These are phyloP conservation scores for Russula griseocarnosa DNA, from an alignment of 768 basidiomycete genomes.

Conservation along the genomic window DNA sequence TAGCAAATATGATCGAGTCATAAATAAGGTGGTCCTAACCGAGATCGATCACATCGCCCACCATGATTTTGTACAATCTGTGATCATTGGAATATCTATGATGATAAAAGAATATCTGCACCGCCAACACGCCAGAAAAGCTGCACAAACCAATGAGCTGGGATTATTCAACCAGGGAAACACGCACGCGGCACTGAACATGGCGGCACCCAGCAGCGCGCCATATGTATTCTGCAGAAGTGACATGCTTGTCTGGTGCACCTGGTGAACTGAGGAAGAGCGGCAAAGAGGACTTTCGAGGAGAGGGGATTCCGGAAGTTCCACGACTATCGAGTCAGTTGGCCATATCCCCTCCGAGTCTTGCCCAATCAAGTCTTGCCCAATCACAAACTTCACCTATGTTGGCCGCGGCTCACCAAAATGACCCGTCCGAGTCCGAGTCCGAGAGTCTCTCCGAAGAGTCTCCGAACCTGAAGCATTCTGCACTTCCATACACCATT, in stretches of 20 bases:
- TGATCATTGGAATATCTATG: constrained; percentile 2
- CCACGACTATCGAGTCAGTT: not conserved
- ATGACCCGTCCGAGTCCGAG: too few species aligned
- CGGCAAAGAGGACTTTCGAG: not conserved
- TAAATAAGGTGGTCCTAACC: too few species aligned
- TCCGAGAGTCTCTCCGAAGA: too few species aligned
- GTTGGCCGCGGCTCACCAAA: not conserved
- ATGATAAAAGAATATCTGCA: constrained; percentile 11
- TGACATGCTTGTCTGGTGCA: not conserved
- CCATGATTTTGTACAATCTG: constrained; percentile 9
- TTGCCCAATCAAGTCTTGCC: too few species aligned
- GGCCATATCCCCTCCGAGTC: too few species aligned
- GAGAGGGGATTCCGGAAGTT: not conserved
- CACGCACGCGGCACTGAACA: constrained; percentile 6
- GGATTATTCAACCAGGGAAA: not conserved
- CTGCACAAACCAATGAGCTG: not conserved
- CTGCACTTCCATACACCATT: too few species aligned
- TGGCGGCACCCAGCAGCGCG: not conserved
- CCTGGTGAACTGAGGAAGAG: not conserved
- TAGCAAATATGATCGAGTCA: not conserved
- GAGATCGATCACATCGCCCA: not conserved
- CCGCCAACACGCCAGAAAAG: constrained; percentile 8
- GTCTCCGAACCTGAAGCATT: too few species aligned
- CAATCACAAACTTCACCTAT: too few species aligned
- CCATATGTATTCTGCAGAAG: not conserved